Evolutionary conservation across 371 early-diverging fungal species (phyloP), one percentile per base, ranked within the genome.

Genomic region (Syncephalastrum contaminatum): DNA sequence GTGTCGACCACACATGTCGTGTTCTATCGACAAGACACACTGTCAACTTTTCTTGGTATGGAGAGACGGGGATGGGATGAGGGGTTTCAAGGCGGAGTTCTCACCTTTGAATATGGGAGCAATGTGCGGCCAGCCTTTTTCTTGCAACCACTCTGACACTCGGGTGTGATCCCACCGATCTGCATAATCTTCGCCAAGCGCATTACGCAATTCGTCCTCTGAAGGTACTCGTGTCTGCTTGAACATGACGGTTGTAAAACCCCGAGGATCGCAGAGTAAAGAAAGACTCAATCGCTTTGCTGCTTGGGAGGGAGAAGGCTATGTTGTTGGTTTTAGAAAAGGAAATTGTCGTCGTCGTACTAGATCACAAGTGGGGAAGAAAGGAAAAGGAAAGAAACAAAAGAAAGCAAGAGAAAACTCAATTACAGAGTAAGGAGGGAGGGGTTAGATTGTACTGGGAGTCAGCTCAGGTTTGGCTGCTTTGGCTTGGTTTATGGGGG

Each of bases 111-210:
- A 77, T 15, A 58, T 64, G 43, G 62, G 49, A 43, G 70, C 68
- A 48, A 77, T 66, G 8, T 64, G 70, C 25, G 62, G 63, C 77
- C 77, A 77, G 18, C 72, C 74, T 52, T 66, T 69, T 5, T 73
- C 74, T 53, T 72, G 62, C 13, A 77, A 48, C 77, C 77, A 77
- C 20, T 47, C 41, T 25, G 69, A 55, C 24, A 77, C 74, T 52
- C 63, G 69, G 21, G 63, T 59, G 43, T 75, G 72, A 54, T 58
- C 59, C 72, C 72, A 75, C n/a, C 55, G 54, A 53, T 65, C 58
- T 10, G 53, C 58, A 56, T 56, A 62, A 39, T 69, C 64, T 59
- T 62, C 59, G 42, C 56, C 63, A 24, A 63, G 54, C 10, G 51
- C 30, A 30, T 48, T 45, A 16, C 48, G 51, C 18, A 62, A 48